Evolutionary conservation across 495 filamentous ascomycete species (phyloP), one percentile per base, ranked within the genome.

Genomic region (Choiromyces venosus): DNA sequence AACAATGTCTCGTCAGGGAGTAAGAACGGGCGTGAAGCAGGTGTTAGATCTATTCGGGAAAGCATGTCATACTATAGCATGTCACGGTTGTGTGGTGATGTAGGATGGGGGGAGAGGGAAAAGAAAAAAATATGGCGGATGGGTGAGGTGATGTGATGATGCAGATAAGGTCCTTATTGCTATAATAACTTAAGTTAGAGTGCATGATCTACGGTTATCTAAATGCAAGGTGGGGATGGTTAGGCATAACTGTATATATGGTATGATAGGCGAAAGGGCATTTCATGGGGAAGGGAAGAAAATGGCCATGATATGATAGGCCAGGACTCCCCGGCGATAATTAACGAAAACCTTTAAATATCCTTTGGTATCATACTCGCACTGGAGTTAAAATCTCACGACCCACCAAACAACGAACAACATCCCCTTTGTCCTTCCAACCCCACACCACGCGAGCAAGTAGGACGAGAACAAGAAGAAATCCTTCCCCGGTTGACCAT

Each of bases 41-140:
- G 96, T 10, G 96, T 98, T 78, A 99, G 87, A 83, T 97, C 94
- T 79, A 98, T 86, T 80, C 90, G 89, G 86, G 94, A 94, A 87
- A 97, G 89, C 79, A 81, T 81, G 66, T 76, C 66, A 66, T 65
- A 73, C 72, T n/a, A n/a, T n/a, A n/a, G n/a, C 70, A 66, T 19
- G 69, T 37, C 21, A 46, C 44, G 75, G 71, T n/a, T 77, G 74
- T 29, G 40, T 29, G 61, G 29, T 66, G 74, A 29, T 44, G 69
- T 44, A 66, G 66, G 66, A n/a, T 44, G 67, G 68, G 29, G 12
- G 25, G 46, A 65, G 16, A 66, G 46, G 42, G 39, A 18, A 46
- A 33, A 33, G 5, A 61, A 61, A 33, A 33, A 33, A 5, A 61
- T 29, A 33, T 56, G 4, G 52, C 21, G 21, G 25, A 14, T 56